These are phyloP conservation scores for Aspergillus sparsus DNA, from an alignment of 495 filamentous ascomycete species.

Conservation along the genomic window DNA sequence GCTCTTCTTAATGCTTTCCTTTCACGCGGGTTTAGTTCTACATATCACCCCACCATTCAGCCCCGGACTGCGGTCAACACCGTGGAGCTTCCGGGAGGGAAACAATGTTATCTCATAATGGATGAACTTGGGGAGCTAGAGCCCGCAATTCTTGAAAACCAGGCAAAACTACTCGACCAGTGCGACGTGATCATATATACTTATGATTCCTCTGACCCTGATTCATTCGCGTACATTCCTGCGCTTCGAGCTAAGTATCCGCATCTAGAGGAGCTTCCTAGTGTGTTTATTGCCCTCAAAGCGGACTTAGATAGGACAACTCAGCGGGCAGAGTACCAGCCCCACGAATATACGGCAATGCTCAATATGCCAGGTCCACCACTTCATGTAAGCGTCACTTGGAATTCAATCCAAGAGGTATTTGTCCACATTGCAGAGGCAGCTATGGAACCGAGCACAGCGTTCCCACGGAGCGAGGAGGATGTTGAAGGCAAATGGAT, in stretches of 20 bases:
- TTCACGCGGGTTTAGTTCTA: slow-evolving; percentile 77
- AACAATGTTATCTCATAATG: slow-evolving; percentile 94
- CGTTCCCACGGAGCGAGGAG: slow-evolving; percentile 82
- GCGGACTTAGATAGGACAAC: slow-evolving; percentile 93
- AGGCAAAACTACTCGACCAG: slow-evolving; percentile 82
- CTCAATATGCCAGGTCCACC: slow-evolving; percentile 76
- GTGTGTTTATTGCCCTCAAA: slow-evolving; percentile 89
- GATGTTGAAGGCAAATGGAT: slow-evolving; percentile 79
- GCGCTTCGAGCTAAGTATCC: slow-evolving; percentile 75
- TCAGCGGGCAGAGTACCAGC: slow-evolving; percentile 86
- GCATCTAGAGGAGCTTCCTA: slow-evolving; percentile 81
- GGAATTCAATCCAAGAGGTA: slow-evolving; percentile 85
- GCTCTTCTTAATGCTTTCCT: slow-evolving; percentile 88
- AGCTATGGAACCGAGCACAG: slow-evolving; percentile 82
- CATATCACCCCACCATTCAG: slow-evolving; percentile 94
- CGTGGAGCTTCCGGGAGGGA: slow-evolving; percentile 92
- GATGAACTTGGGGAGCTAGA: slow-evolving; percentile 96
- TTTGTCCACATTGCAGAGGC: slow-evolving; percentile 90
- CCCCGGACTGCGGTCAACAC: slow-evolving; percentile 92
- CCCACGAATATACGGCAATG: slow-evolving; percentile 82
- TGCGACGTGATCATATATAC: slow-evolving; percentile 94
- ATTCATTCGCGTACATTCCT: slow-evolving; percentile 90
- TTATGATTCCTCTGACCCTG: slow-evolving; percentile 94
- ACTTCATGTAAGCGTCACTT: slow-evolving; percentile 89
- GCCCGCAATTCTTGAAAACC: slow-evolving; percentile 89